Evolutionary conservation across 768 basidiomycete species (phyloP).

Genomic region (Suillus placidus): DNA sequence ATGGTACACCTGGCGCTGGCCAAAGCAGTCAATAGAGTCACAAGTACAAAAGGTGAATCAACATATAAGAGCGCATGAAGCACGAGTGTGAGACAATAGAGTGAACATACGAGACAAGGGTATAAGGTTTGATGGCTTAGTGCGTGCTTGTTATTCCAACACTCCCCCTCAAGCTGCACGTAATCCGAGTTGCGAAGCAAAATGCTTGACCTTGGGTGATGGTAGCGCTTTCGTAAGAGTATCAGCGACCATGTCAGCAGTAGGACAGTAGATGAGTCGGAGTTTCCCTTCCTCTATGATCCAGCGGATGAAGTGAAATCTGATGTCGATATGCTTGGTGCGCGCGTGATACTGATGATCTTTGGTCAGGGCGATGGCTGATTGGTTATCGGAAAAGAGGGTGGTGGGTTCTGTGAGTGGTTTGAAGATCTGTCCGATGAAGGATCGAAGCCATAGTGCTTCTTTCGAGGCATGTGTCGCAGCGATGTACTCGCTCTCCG

Average conservation of each 20-base stretch:
- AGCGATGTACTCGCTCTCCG: constrained; percentile 48
- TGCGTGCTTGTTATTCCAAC: constrained; percentile 36
- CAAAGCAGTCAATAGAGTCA: no score
- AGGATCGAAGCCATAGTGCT: constrained; percentile 36
- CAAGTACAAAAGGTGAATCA: no score
- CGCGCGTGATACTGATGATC: not conserved
- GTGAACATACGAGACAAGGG: no score
- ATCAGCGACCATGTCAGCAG: constrained; percentile 26
- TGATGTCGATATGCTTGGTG: no score
- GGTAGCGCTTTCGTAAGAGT: constrained; percentile 12
- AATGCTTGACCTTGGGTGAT: not conserved
- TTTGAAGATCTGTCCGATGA: constrained; percentile 20
- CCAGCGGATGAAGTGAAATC: no score
- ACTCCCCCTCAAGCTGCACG: constrained; percentile 11
- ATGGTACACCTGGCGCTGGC: no score
- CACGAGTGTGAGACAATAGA: no score
- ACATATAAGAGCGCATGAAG: no score
- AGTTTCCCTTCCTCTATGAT: not conserved
- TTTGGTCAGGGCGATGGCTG: constrained; percentile 14
- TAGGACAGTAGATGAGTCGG: constrained; percentile 11
- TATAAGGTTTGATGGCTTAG: no score
- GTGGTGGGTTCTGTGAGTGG: not conserved
- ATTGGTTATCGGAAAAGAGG: no score
- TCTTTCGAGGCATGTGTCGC: constrained; percentile 35
- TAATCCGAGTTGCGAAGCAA: not conserved